Percentiles rank a stretch among this genome's conserved stretches.
Conservation (phyloP, 345 rosid species). For the Excoecaria agallocha region DNA sequence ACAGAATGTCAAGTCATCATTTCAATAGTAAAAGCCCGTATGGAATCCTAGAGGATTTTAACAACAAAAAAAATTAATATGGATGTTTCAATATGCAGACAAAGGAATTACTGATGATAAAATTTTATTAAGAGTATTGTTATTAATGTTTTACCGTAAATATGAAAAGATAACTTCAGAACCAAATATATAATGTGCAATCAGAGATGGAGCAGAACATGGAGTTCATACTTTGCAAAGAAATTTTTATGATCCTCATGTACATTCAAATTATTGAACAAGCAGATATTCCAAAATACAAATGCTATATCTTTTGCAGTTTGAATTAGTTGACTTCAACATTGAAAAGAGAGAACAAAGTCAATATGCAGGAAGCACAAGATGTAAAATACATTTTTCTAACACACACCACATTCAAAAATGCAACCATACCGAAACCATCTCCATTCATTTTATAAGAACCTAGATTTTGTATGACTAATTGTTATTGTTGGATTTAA, state of each 20-base stretch:
- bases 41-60: not conserved
- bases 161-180: not conserved
- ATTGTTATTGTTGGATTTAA: too few species aligned
- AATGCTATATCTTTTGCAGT: not conserved
- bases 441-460: too few species aligned
- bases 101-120: not conserved
- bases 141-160: not conserved
- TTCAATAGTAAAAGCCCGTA: not conserved
- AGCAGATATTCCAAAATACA: not conserved
- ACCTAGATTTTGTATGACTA: too few species aligned
- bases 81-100: not conserved
- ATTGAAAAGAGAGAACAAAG: not conserved
- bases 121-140: not conserved
- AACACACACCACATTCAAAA: not conserved
- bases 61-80: not conserved
- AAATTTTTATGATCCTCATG: not conserved
- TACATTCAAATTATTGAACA: not conserved
- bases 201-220: not conserved
- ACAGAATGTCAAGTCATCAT: not conserved
- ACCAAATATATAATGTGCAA: not conserved
- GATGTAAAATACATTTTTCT: not conserved
- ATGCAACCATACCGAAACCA: too few species aligned
- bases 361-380: not conserved
- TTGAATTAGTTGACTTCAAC: not conserved
- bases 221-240: not conserved